These are phyloP conservation scores for Epichloe glyceriae DNA, from an alignment of 2,329 filamentous ascomycete species.

Conservation along the genomic window DNA sequence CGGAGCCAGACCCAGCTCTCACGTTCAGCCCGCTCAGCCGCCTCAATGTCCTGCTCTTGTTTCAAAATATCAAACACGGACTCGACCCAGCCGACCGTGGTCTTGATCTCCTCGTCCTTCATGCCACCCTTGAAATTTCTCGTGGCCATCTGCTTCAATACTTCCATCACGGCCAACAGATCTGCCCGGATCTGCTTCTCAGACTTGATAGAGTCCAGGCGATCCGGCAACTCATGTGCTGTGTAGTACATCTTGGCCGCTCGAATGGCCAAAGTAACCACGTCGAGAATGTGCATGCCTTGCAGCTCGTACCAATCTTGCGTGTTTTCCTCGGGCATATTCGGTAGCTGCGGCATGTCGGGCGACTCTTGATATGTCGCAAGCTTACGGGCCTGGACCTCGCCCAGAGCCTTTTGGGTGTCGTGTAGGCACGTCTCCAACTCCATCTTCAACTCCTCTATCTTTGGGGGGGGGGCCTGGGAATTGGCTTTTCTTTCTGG, in stretches of 20 bases:
- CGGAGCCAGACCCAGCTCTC: slow-evolving; percentile 69
- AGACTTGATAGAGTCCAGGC: slow-evolving; percentile 73
- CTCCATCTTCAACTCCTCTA: slow-evolving; percentile 58
- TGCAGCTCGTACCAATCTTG: slow-evolving; percentile 76
- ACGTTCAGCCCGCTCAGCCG: slow-evolving; percentile 55
- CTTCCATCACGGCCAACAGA: slow-evolving; percentile 74
- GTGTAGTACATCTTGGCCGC: slow-evolving; percentile 96
- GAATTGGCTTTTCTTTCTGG: slow-evolving; percentile 65
- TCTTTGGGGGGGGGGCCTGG: slow-evolving; percentile 81
- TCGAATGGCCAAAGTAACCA: slow-evolving; percentile 87
- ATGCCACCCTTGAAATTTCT: slow-evolving; percentile 78
- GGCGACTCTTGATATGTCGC: slow-evolving; percentile 16
- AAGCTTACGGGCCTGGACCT: slow-evolving; percentile 32
- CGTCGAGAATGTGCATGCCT: slow-evolving; percentile 82
- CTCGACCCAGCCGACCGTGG: slow-evolving; percentile 66
- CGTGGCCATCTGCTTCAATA: slow-evolving; percentile 81
- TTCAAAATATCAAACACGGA: slow-evolving; percentile 65
- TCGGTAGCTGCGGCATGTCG: slow-evolving; percentile 19
- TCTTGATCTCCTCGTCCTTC: slow-evolving; percentile 61
- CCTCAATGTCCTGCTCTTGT: slow-evolving; percentile 65
- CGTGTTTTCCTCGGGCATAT: slow-evolving; percentile 32
- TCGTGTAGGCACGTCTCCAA: slow-evolving; percentile 57
- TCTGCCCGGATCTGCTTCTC: slow-evolving; percentile 79
- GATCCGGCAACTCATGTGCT: slow-evolving; percentile 73
- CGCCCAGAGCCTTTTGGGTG: slow-evolving; percentile 53